Conservation (phyloP, 306 rosid genomes). For the Macrotyloma uniflorum region DNA sequence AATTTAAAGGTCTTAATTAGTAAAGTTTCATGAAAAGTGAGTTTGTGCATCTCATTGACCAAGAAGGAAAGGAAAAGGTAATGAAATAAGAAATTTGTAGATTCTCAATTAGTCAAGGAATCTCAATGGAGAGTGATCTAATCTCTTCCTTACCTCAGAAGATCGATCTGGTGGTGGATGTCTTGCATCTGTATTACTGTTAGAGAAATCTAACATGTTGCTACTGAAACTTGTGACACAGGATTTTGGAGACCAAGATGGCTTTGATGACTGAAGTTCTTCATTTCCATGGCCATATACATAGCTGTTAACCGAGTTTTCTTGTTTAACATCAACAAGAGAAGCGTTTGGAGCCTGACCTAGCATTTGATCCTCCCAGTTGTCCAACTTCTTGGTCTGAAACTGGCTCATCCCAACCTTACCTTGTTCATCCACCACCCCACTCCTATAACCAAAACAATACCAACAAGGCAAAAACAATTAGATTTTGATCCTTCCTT, state of each 20-base stretch:
- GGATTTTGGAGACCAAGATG: conserved; percentile 76
- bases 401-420: conserved; percentile 53
- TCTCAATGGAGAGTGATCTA: conserved; percentile 4
- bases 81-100: not conserved
- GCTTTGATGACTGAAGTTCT: conserved; percentile 51
- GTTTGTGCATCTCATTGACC: conserved; percentile 33
- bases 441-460: conserved; percentile 59
- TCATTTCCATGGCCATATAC: conserved; percentile 59
- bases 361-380: conserved; percentile 67
- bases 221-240: conserved; percentile 77
- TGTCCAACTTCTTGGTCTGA: conserved; percentile 66
- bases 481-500: conserved; percentile 1
- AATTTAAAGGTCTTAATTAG: conserved; percentile 36
- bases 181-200: conserved; percentile 52
- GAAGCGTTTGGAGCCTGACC: conserved; percentile 50
- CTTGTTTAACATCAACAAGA: conserved; percentile 70
- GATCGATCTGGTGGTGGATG: conserved; percentile 69
- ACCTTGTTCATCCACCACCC: conserved; percentile 69
- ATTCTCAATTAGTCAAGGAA: conserved; percentile 16
- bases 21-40: conserved; percentile 44
- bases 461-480: not conserved
- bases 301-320: conserved; percentile 52
- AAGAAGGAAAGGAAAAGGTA: not conserved
- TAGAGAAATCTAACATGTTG: conserved; percentile 87
- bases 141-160: conserved; percentile 63